Base-by-base conservation (phyloP, 169 alveolate species). In the Hepatocystis sp. region DNA sequence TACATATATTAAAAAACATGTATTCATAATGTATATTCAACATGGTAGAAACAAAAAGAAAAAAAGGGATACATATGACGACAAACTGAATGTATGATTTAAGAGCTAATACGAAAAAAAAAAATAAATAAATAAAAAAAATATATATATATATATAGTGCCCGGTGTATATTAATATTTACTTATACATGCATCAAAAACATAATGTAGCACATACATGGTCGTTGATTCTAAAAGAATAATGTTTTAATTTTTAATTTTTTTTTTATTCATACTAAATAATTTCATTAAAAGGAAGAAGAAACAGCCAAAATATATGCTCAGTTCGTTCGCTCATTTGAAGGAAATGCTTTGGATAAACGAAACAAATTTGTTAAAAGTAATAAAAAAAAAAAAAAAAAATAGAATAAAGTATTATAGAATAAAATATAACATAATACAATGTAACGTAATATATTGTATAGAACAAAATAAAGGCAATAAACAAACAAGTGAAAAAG, bases 291-390 rank as follows among this genome's bases (percentile, higher is more conserved):
- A 58, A 66, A 85, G 88, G 85, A 85, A 40, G 30, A 85, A 36
- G 91, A 85, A 58, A 47, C 88, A 23, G 91, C 91, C 36, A 85
- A 51, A 36, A 84, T 85, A 4, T 85, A 66, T 39, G 91, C 91
- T 17, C 71, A 85, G 40, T 85, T 67, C 19, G 91, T 85, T 36
- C 91, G 84, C 23, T 40, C 91, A 2, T 85, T 85, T 51, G 85
- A 84, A 46, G 91, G 85, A 42, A 44, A 71, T 40, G 91, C 27
- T 32, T 5, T 60, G n/a, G 86, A 52, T 25, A 53, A 64, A 25
- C 61, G 85, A 21, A 60, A 63, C 19, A 58, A 56, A 42, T 85
- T 85, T 32, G 91, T 85, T 28, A 85, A 65, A 68, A 67, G 91
- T 85, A 53, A 44, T 21, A n/a, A 51, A 55, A 25, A 78, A 61